Base-by-base conservation (phyloP, 2,329 filamentous ascomycete species). In the Trichoderma polysporum region DNA sequence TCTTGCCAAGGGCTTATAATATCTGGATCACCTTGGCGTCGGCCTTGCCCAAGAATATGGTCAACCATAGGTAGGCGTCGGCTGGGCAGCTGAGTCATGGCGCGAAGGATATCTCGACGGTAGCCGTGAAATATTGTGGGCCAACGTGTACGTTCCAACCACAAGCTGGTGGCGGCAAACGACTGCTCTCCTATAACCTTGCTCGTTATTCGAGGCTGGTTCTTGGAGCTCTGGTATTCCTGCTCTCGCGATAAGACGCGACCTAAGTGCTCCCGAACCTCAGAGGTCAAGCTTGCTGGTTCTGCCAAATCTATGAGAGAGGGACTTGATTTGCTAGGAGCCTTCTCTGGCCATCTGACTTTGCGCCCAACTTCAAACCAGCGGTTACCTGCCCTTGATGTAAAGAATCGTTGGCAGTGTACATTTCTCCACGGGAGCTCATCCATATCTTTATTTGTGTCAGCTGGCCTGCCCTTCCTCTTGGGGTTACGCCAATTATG, bases 351-450 rank as follows among this genome's bases (percentile, higher is more conserved):
- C 31, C 35, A 29, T 59, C 7, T 15, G 29, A 17, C 31, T 47
- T 65, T 57, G 10, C 15, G 22, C 33, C 52, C 29, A 37, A 65
- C 61, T 22, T 65, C 35, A 49, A 65, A 65, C 61, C 37, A 65
- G 7, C 37, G 22, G 47, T 53, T 65, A 17, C 47, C 61, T 19
- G 31, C 50, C 33, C 61, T 65, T 45, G 45, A 53, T 4, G 35
- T 19, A 53, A 65, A 65, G 35, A 65, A 65, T 6, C 63, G 52
- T 66, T 68, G 31, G 17, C 54, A 58, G 9, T 29, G 27, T n/a
- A 58, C 54, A 33, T 58, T n/a, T 29, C 29, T 37, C 54, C 54
- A 58, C 17, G 54, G 54, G 7, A 37, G n/a, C 19, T 58, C 54
- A 19, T 25, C 25, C 17, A 15, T 31, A 15, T 7, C 19, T 4